phyloP scores from a whole-genome alignment of 495 filamentous ascomycete genomes.

The Penicillium diatomitis region DNA sequence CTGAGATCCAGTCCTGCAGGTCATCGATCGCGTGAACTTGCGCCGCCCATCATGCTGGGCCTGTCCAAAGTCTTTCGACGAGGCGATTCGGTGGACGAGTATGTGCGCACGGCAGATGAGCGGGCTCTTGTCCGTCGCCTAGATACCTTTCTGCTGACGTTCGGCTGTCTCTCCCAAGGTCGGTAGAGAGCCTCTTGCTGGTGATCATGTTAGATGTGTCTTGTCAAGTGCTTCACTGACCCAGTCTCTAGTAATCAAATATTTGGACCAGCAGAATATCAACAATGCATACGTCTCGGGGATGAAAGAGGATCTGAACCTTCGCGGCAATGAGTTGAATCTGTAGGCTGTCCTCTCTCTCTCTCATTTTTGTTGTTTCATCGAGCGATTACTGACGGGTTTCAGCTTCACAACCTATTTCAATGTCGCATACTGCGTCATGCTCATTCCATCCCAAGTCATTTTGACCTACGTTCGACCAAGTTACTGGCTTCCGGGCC shows the following conservation, averaged over 20 bases:
- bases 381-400: neutral
- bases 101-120: conserved; percentile 18
- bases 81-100: conserved; percentile 1
- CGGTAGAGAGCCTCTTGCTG: neutral
- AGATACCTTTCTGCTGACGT: conserved; percentile 22
- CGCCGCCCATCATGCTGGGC: conserved; percentile 7
- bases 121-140: conserved; percentile 24
- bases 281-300: conserved; percentile 42
- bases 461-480: conserved; percentile 46
- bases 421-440: conserved; percentile 52
- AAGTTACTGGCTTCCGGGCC: conserved; percentile 45
- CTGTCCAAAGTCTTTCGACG: conserved; percentile 12
- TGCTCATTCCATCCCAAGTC: conserved; percentile 49
- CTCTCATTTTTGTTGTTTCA: neutral
- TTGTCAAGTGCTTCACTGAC: neutral
- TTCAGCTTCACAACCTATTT: conserved; percentile 38
- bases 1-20: too few relatives aligned
- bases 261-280: conserved; percentile 47
- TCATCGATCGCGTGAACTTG: too few relatives aligned
- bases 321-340: conserved; percentile 41
- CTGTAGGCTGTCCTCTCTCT: conserved; percentile 5
- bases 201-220: neutral
- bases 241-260: conserved; percentile 34
- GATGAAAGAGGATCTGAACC: conserved; percentile 25
- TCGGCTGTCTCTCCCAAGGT: conserved; percentile 27